A percentile compares a stretch with the other conserved stretches of the same genome.
These are phyloP conservation scores for Colletotrichum sp. DNA, from an alignment of 2,329 filamentous ascomycete genomes.

Conservation along the genomic window DNA sequence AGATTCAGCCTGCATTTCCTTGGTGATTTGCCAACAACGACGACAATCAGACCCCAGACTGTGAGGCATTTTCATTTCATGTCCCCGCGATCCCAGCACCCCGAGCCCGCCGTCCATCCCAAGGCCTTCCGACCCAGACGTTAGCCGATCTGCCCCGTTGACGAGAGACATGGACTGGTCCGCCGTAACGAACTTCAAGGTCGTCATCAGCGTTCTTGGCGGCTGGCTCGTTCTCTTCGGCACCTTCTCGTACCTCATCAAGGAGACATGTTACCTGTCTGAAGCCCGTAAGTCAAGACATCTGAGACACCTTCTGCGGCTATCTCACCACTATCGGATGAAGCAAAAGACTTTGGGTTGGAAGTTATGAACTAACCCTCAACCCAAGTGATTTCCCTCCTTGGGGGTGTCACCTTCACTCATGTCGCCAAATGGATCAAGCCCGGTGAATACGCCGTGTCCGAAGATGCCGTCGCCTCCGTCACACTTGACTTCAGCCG, in stretches of 20 bases:
- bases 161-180: background rate
- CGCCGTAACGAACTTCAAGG: slow-evolving; percentile 68
- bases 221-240: slow-evolving; percentile 90
- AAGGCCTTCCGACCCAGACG: background rate
- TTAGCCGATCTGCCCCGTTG: background rate
- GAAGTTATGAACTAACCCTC: background rate
- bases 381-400: slow-evolving; percentile 75
- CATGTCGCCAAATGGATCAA: slow-evolving; percentile 76
- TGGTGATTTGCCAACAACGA: background rate
- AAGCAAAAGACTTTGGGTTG: too few species aligned
- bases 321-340: background rate
- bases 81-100: background rate
- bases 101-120: background rate
- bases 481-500: slow-evolving; percentile 83
- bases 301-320: accelerated
- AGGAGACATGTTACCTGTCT: slow-evolving; percentile 89
- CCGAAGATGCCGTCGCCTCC: slow-evolving; percentile 64
- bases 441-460: slow-evolving; percentile 73
- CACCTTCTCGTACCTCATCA: slow-evolving; percentile 87
- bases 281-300: slow-evolving; percentile 74
- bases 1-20: background rate
- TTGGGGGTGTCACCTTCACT: slow-evolving; percentile 80
- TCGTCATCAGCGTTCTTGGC: slow-evolving; percentile 78
- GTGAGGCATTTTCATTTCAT: background rate
- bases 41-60: background rate